Evolutionary conservation across 1,284 basidiomycete species (phyloP), one percentile per base, ranked within the genome.

Genomic region (Lignosus rhinocerotis): DNA sequence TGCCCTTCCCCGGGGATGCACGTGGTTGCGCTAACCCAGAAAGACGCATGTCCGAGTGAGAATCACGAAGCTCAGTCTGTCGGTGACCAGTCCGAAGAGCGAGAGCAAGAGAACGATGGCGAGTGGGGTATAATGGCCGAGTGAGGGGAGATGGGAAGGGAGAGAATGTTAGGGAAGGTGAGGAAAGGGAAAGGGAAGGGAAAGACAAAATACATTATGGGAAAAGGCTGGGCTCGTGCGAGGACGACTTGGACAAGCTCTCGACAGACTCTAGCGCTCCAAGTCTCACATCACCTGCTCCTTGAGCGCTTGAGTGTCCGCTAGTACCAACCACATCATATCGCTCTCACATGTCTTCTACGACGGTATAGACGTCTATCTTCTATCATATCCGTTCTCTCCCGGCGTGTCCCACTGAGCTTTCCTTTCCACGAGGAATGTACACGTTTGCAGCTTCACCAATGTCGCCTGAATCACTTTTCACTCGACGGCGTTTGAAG

Each of bases 1-100:
- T 63, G 6, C 67, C 66, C 52, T 68, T 68, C 65, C 61, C 65
- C 30, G 31, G 50, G n/a, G 41, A 16, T 6, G 49, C 47, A 36
- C 51, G 56, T 38, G 53, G 19, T 47, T 25, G 33, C n/a, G 43
- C 19, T 53, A 43, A 14, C 42, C 56, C 32, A 48, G 52, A 48
- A 32, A 59, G 43, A 44, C 34, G 58, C 55, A 56, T 59, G 50
- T 31, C 36, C 8, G 25, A 33, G 49, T 21, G 7, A 32, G 45
- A 36, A 42, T 10, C 25, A 11, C 19, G 2, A 21, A 10, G 5
- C 5, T 8, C n/a, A 39, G 14, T 12, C 36, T 3, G 36, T 39
- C 36, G 36, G 36, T 39, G 36, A 42, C 39, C 17, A 42, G 36
- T 21, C 16, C 12, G 49, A 2, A 32, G 39, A 12, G 12, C 6